Evolutionary conservation across 495 filamentous ascomycete genomes (phyloP), one percentile per base, ranked within the genome.

Genomic region (Oleoguttula mirabilis): DNA sequence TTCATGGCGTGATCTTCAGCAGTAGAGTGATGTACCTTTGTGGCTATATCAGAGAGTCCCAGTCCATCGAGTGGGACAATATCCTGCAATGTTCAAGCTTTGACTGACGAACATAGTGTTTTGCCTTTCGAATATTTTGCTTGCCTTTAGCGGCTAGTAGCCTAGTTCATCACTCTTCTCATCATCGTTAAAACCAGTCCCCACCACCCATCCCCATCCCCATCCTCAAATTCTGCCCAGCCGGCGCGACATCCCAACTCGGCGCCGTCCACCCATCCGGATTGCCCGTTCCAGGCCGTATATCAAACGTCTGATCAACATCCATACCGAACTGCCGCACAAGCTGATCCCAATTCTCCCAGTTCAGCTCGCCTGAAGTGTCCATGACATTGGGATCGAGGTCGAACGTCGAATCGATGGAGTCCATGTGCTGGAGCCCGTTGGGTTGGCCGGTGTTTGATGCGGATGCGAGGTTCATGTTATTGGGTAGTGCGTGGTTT

Each of bases 251-350:
- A 17, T 8, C 21, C 4, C 33, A 36, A 7, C 3, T 19, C 11
- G 3, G 15, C 3, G n/a, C 22, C 16, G 23, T 17, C 25, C 11
- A 3, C 11, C 36, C 36, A 38, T 25, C 36, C n/a, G n/a, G n/a
- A 2, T 17, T 41, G 8, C 28, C 31, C 15, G 15, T 32, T 3
- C 35, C 34, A 38, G 34, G 16, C 11, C 34, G 15, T 21, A 22
- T 21, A 28, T 39, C 36, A 15, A 48, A 41, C 6, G 45, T 35
- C 4, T 38, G 44, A 28, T 55, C 52, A 10, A 48, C 23, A 27
- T 55, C 48, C 52, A 52, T 55, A 10, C 47, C 50, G 32, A 54
- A 56, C 32, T 56, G 50, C 35, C 43, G 23, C 1, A 54, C 51
- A n/a, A 56, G 45, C 40, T 53, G 22, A 32, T 54, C 51, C 43